Evolutionary conservation across 192 early-diverging fungal species (phyloP).

Genomic region (Podochytrium sp.): DNA sequence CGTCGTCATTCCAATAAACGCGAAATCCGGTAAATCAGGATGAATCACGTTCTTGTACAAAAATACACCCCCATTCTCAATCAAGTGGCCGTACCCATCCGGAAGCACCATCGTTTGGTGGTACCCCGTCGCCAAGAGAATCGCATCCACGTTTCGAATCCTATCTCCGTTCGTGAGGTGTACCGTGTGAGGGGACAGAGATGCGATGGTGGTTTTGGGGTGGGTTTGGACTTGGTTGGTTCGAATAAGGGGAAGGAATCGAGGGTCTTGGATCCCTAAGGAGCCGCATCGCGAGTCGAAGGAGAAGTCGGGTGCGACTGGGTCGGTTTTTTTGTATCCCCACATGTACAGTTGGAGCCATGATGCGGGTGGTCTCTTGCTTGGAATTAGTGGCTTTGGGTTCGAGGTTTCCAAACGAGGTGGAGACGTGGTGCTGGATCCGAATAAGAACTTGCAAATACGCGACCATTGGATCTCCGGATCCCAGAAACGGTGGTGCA

Average conservation of each 20-base stretch:
- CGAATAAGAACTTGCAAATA: not conserved
- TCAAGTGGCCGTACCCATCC: not conserved
- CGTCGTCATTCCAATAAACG: slow-evolving; percentile 5
- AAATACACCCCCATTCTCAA: slow-evolving; percentile 3
- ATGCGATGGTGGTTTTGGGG: not conserved
- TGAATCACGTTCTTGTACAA: slow-evolving; percentile 10
- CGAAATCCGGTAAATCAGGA: slow-evolving; percentile 2
- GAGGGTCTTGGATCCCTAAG: not conserved
- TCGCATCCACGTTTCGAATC: slow-evolving; percentile 16
- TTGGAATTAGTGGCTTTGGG: not conserved
- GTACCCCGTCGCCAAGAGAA: slow-evolving; percentile 12
- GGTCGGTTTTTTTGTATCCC: not conserved
- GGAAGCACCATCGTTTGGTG: slow-evolving; percentile 10
- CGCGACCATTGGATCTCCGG: not conserved
- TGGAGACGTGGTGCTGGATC: not conserved
- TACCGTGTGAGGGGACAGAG: not conserved
- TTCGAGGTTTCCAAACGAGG: not conserved
- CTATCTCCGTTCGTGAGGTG: not conserved
- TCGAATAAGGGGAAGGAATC: not conserved
- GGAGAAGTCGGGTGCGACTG: not conserved
- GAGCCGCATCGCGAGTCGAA: not conserved
- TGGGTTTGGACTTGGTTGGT: not conserved
- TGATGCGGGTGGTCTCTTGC: not conserved
- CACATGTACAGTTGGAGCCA: not conserved
- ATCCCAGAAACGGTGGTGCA: not conserved